Evolutionary conservation across 371 early-diverging fungal genomes (phyloP), one percentile per base, ranked within the genome.

Genomic region (Basidiobolus meristosporus): DNA sequence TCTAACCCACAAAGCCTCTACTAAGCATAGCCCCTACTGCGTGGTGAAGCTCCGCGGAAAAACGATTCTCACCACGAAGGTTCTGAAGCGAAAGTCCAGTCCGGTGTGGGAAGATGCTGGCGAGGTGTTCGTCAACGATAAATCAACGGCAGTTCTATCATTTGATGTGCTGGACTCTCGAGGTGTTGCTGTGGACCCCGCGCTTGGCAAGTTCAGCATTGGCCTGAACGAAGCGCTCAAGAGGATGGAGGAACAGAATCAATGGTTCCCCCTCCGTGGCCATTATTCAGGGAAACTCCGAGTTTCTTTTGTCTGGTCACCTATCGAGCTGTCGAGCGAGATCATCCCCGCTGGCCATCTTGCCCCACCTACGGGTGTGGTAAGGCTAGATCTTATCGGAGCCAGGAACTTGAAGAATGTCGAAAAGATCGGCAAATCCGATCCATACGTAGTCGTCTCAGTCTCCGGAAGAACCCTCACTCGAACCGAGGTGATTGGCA

Each of bases 281-380:
- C 38, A 40, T 4, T 6, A 37, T 11, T 20, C 22, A 11, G 51
- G 54, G 22, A 53, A 52, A 17, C 23, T 66, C 28, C 53, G 61
- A 28, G 40, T 70, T 6, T 63, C 63, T 39, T 60, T 62, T 14
- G 54, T 54, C 32, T 70, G 68, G 68, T 60, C 57, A 33, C 63
- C 71, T 0, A 57, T 70, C n/a, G n/a, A n/a, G n/a, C n/a, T n/a
- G n/a, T n/a, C n/a, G n/a, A n/a, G n/a, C n/a, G n/a, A n/a, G n/a
- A n/a, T n/a, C n/a, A n/a, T n/a, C n/a, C n/a, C n/a, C n/a, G n/a
- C n/a, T n/a, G 34, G 34, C 34, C n/a, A 4, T 6, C 7, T 34
- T 34, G 18, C 14, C 7, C 34, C 68, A 20, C 82, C 91, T 12
- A 71, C 76, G 42, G 96, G 96, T 43, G 81, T 96, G 0, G 56